A percentile compares a stretch with the other conserved stretches of the same genome.
Evolutionary conservation across 2,329 filamentous ascomycete genomes (phyloP).

Genomic region (Fusarium papillatum): DNA sequence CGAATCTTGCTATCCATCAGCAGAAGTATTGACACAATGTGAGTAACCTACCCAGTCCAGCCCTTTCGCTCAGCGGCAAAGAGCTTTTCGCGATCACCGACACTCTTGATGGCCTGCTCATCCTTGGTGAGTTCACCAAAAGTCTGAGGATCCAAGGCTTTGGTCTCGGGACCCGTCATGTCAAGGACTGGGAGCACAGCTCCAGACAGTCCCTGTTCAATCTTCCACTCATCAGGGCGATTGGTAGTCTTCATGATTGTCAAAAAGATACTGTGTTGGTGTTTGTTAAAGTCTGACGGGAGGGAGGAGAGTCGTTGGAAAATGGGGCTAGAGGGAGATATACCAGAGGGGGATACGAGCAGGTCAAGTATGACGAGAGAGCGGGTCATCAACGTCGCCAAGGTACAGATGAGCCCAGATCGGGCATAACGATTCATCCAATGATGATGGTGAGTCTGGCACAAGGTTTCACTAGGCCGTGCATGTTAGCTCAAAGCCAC

Average conservation of each 20-base stretch:
- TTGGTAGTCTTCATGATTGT: constrained; percentile 35
- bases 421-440: neutral
- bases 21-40: neutral
- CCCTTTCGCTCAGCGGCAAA: constrained; percentile 47
- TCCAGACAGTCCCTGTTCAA: constrained; percentile 64
- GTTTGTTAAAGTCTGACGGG: neutral
- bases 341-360: neutral
- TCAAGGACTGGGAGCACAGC: constrained; percentile 61
- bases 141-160: constrained; percentile 42
- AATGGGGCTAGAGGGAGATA: neutral
- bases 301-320: neutral
- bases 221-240: constrained; percentile 64
- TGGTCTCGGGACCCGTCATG: constrained; percentile 55
- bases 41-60: constrained; percentile 47
- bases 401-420: neutral
- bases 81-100: constrained; percentile 51
- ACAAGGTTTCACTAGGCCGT: neutral
- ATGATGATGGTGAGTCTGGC: neutral
- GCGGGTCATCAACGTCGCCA: neutral
- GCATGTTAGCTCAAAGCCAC: constrained; percentile 1
- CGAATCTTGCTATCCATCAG: constrained; percentile 58
- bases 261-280: neutral
- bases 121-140: constrained; percentile 53
- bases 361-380: neutral
- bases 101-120: constrained; percentile 54